A percentile compares a stretch with the other conserved stretches of the same genome.
Conservation (phyloP, 805 yeast species). For the Candida odintsovae region DNA sequence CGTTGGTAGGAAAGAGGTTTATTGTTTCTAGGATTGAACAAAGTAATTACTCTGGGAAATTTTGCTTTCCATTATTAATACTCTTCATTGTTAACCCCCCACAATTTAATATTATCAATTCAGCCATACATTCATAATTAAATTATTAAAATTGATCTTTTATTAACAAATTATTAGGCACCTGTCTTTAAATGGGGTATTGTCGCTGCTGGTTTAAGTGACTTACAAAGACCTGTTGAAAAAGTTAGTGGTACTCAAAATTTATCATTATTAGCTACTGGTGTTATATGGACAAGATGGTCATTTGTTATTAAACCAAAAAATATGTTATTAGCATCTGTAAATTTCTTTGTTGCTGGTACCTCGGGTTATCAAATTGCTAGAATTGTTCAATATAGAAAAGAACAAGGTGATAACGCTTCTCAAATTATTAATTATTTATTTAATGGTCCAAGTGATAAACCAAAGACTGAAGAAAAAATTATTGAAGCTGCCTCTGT, state of each 20-base stretch:
- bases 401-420: slow-evolving; percentile 54
- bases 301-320: slow-evolving; percentile 88
- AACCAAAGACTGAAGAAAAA: not conserved
- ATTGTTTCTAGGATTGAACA: too few species aligned
- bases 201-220: slow-evolving; percentile 88
- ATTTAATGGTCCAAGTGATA: slow-evolving; percentile 3
- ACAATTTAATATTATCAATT: not conserved
- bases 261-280: slow-evolving; percentile 76
- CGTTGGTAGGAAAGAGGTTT: too few species aligned
- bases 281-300: slow-evolving; percentile 98
- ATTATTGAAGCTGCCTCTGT: not conserved
- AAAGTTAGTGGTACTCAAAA: slow-evolving; percentile 81
- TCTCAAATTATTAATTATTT: slow-evolving; percentile 47
- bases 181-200: slow-evolving; percentile 57
- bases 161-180: slow-evolving; percentile 9
- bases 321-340: slow-evolving; percentile 83
- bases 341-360: slow-evolving; percentile 85
- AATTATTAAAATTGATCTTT: too few species aligned
- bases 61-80: too few species aligned
- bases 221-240: slow-evolving; percentile 86
- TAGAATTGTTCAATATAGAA: slow-evolving; percentile 68
- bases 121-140: not conserved
- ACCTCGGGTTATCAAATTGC: slow-evolving; percentile 83
- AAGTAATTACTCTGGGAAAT: too few species aligned
- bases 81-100: too few species aligned